Evolutionary conservation across 495 filamentous ascomycete genomes (phyloP), one percentile per base, ranked within the genome.

Genomic region (Penicillium dipodomyicola): DNA sequence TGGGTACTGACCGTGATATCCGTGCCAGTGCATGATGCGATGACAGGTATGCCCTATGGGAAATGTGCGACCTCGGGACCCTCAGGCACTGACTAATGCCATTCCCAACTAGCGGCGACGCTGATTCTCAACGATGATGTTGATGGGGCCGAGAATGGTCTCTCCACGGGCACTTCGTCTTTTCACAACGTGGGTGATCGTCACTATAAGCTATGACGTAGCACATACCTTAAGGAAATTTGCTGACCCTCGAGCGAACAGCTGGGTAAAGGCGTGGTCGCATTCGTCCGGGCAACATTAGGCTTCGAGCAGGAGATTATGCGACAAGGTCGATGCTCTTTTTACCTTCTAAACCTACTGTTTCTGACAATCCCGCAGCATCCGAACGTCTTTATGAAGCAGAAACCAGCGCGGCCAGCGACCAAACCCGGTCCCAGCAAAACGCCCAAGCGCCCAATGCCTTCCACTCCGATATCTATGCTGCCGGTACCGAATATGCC

Each of bases 261-360:
- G 79, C 79, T 97, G 20, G 94, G 89, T 8, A 77, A 86, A 65
- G 90, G 90, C 37, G 83, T 96, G 27, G 84, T 92, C 41, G 82
- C 82, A 30, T 97, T 97, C 62, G 85, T 98, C 65, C 80, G 83
- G 60, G 92, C 92, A 40, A 88, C 92, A 12, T 74, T 98, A 10
- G 93, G 95, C 5, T 95, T 96, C 65, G 94, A 98, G 72, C 89
- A 92, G 61, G 90, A 94, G n/a, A 78, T 96, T 53, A 95, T 98
- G 89, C 84, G 83, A 57, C 85, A 96, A 76, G 85, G 84, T 86
- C 19, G 45, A 74, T 54, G 41, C 40, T 42, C n/a, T 46, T 55
- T 49, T 60, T 49, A 23, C 10, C 1, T 9, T 14, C 15, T 33
- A 15, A 52, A 23, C n/a, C 15, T 9, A 48, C 22, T 51, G 19